A percentile compares a stretch with the other conserved stretches of the same genome.
Evolutionary conservation across 2,329 filamentous ascomycete species (phyloP).

Genomic region (Metarhizium anisopliae): DNA sequence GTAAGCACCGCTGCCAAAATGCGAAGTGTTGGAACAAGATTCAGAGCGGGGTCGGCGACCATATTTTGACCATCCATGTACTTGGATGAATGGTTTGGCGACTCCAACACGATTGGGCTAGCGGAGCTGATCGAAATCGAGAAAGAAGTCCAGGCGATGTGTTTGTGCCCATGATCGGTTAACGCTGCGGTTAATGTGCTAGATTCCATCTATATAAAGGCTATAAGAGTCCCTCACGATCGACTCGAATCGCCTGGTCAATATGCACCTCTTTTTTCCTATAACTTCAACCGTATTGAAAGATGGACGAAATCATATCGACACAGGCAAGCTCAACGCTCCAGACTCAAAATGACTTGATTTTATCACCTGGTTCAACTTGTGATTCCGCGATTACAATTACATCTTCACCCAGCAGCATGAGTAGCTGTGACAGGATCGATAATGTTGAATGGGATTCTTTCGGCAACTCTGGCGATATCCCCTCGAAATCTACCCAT

Average conservation of each 20-base stretch:
- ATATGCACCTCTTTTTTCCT: background rate
- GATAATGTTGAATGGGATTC: background rate
- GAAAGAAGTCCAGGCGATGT: background rate
- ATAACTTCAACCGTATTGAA: background rate
- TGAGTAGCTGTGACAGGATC: background rate
- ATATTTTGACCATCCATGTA: background rate
- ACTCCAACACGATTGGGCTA: background rate
- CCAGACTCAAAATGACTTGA: background rate
- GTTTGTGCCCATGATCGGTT: background rate
- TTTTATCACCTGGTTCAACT: background rate
- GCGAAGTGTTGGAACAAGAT: background rate
- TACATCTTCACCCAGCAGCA: background rate
- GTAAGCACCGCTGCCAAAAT: background rate
- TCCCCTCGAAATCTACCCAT: background rate
- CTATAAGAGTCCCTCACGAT: background rate
- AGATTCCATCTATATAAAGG: background rate
- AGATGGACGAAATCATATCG: background rate
- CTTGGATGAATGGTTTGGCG: background rate
- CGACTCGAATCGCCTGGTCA: background rate
- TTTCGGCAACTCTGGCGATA: background rate
- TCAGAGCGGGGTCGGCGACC: background rate
- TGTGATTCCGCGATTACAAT: background rate
- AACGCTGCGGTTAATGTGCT: background rate
- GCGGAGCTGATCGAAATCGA: background rate
- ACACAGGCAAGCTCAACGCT: background rate